Percentiles rank a stretch among this genome's conserved stretches.
Evolutionary conservation across 2,329 filamentous ascomycete species (phyloP).

Genomic region (Thelonectria olida): DNA sequence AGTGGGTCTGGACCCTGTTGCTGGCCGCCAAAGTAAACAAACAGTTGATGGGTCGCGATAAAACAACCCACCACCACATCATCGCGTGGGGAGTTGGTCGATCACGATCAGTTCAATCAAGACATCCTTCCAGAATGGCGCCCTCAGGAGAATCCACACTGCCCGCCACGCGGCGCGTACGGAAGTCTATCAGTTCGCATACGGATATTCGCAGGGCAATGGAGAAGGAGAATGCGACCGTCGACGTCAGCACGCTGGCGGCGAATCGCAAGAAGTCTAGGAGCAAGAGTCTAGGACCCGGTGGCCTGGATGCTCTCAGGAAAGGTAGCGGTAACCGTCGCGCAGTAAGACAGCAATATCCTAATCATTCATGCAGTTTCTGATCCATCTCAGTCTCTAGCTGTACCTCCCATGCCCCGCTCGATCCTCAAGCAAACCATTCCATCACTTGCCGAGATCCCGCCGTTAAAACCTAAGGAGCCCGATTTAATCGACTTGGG

Average conservation of each 20-base stretch:
- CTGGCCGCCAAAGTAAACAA: constrained; percentile 50
- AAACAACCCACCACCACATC: constrained; percentile 36
- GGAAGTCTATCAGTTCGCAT: constrained; percentile 76
- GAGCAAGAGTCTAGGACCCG: constrained; percentile 96
- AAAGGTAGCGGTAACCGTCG: constrained; percentile 79
- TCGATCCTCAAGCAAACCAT: constrained; percentile 87
- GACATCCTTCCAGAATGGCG: constrained; percentile 43
- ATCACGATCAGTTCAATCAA: constrained; percentile 24
- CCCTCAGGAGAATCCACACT: constrained; percentile 55
- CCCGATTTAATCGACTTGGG: constrained; percentile 31
- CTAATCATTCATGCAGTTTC: constrained; percentile 14
- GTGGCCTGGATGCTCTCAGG: constrained; percentile 84
- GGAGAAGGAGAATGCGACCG: constrained; percentile 83
- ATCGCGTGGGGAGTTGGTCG: constrained; percentile 31
- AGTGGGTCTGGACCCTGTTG: constrained; percentile 37
- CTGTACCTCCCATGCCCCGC: constrained; percentile 60
- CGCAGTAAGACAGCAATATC: constrained; percentile 66
- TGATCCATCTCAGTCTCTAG: constrained; percentile 60
- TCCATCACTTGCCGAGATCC: constrained; percentile 71
- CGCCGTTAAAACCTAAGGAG: constrained; percentile 63
- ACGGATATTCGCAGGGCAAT: constrained; percentile 61
- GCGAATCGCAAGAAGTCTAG: constrained; percentile 75
- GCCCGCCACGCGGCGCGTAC: constrained; percentile 65
- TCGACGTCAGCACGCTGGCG: constrained; percentile 66
- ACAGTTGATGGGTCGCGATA: constrained; percentile 45